Conservation (phyloP, 257 asterid species). For the Solanum sitiens region DNA sequence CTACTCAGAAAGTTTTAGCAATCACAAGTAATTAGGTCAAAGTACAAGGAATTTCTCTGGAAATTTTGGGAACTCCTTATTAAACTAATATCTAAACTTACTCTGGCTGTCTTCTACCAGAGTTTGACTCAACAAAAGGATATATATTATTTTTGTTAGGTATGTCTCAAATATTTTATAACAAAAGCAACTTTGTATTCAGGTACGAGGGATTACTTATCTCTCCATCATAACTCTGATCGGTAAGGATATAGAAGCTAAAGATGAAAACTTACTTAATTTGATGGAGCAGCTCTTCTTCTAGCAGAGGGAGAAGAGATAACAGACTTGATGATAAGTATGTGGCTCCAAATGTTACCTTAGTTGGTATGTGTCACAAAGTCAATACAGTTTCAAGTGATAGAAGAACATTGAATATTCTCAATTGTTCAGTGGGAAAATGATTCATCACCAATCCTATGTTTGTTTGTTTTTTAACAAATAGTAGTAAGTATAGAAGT, state of each 20-base stretch:
- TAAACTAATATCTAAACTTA: neutral
- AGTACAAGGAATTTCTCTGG: neutral
- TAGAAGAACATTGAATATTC: neutral
- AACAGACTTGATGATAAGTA: neutral
- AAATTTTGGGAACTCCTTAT: neutral
- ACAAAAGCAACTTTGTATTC: rapidly evolving
- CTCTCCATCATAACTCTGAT: neutral
- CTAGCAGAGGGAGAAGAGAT: neutral
- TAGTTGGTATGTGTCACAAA: neutral
- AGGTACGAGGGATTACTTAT: neutral
- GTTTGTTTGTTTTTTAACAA: neutral
- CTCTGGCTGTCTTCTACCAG: neutral
- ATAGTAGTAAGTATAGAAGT: neutral
- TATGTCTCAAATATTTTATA: too few species aligned
- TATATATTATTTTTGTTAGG: neutral
- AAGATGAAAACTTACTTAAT: neutral
- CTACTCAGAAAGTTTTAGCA: neutral
- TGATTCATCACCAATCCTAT: neutral
- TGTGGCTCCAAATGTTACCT: neutral
- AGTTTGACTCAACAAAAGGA: neutral
- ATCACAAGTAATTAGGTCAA: neutral
- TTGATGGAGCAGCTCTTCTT: neutral
- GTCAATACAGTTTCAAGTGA: neutral
- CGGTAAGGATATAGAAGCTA: too few species aligned
- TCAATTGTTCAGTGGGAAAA: neutral